A percentile compares a stretch with the other conserved stretches of the same genome.
Conservation (phyloP, 331 rosid genomes). For the Saraca asoca region DNA sequence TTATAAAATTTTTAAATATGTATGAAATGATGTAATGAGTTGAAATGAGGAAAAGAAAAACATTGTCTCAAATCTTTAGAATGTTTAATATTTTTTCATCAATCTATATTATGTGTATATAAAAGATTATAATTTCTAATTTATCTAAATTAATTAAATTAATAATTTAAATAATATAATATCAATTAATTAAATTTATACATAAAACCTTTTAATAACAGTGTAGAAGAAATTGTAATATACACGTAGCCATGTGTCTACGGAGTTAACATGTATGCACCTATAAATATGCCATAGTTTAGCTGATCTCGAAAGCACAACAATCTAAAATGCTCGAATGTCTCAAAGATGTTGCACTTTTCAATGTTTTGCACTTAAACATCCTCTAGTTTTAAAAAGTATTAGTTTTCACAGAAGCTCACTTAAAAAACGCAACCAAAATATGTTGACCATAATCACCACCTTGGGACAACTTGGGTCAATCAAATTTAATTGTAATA, state of each 20-base stretch:
- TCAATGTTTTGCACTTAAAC: conserved; percentile 39
- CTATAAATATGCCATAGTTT: conserved; percentile 14
- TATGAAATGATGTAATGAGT: no score
- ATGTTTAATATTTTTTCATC: no score
- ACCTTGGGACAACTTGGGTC: conserved; percentile 25
- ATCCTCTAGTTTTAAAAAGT: conserved; percentile 34
- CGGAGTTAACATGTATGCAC: conserved; percentile 31
- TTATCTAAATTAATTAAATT: no score
- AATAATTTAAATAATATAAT: no score
- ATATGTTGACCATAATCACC: not conserved
- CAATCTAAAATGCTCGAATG: conserved; percentile 18
- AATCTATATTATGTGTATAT: no score
- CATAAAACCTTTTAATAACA: no score
- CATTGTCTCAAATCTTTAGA: no score
- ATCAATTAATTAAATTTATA: no score
- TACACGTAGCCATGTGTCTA: conserved; percentile 1
- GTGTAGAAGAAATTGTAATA: no score
- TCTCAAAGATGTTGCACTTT: conserved; percentile 30
- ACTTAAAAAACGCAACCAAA: conserved; percentile 30
- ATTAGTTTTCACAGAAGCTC: conserved; percentile 37
- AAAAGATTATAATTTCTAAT: no score
- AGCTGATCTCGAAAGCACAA: conserved; percentile 41
- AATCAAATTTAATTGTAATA: conserved; percentile 40
- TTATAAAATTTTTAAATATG: no score
- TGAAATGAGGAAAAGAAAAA: no score